These are phyloP conservation scores for Tuber borchii DNA, from an alignment of 495 filamentous ascomycete species.

Conservation along the genomic window DNA sequence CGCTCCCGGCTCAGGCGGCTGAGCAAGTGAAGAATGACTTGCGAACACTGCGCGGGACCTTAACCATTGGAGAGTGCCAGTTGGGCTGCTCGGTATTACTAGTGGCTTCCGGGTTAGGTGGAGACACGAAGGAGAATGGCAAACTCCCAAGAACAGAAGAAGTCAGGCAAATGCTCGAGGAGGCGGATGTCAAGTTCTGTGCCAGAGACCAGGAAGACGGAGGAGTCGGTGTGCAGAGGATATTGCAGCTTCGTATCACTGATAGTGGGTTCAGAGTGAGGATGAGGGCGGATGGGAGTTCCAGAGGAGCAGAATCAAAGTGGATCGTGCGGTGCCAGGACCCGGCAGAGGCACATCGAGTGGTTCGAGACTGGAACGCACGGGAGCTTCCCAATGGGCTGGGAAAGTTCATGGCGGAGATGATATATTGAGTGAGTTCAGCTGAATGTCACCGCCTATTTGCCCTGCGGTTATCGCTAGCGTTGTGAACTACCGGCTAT, in stretches of 20 bases:
- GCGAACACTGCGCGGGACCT: neutral
- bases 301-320: slow-evolving; percentile 31
- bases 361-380: slow-evolving; percentile 30
- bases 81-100: slow-evolving; percentile 30
- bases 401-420: slow-evolving; percentile 36
- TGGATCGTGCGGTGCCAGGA: slow-evolving; percentile 35
- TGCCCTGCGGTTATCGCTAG: neutral
- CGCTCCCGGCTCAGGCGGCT: slow-evolving; percentile 8
- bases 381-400: slow-evolving; percentile 23
- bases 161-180: slow-evolving; percentile 27
- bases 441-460: neutral
- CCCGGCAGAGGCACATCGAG: slow-evolving; percentile 34
- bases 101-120: slow-evolving; percentile 25
- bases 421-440: slow-evolving; percentile 26
- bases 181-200: slow-evolving; percentile 27
- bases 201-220: slow-evolving; percentile 22
- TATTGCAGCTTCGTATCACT: slow-evolving; percentile 20
- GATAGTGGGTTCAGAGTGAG: slow-evolving; percentile 17
- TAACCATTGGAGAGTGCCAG: slow-evolving; percentile 12
- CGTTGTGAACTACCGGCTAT: neutral
- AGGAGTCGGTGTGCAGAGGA: slow-evolving; percentile 24
- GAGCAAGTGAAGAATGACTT: slow-evolving; percentile 17
- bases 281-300: slow-evolving; percentile 34
- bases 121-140: slow-evolving; percentile 24
- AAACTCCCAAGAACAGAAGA: slow-evolving; percentile 38